Evolutionary conservation across 139 green algal species (phyloP), one percentile per base, ranked within the genome.

Genomic region (Haematococcus lacustris): DNA sequence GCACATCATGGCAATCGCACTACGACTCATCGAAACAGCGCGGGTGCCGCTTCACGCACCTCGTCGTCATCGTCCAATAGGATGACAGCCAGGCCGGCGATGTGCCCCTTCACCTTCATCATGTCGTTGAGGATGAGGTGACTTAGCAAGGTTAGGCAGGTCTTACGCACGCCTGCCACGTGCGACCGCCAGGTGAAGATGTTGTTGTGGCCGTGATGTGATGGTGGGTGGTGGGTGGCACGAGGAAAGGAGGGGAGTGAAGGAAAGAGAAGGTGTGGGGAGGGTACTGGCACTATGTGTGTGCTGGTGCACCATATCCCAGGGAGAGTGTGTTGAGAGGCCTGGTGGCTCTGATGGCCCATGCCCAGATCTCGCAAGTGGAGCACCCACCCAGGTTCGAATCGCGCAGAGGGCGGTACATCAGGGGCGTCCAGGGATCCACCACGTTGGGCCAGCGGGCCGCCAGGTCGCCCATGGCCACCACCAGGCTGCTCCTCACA

Each of bases 51-150:
- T 62, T 32, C 9, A 53, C 38, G 38, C 71, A 73, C 70, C 62
- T 60, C 66, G 2, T 75, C 65, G 21, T 79, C 73, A 34, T 26
- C 21, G 64, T 78, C 73, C 65, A 86, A 81, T 71, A 97, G 82
- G 76, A 89, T 88, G 39, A 88, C 38, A 25, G 92, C 92, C 79
- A 98, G 82, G 28, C 82, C 70, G 21, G 84, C 83, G 71, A 98
- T 93, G 82, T 97, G 83, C 9, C 94, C 91, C 80, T 96, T 96
- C 23, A 76, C 74, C 79, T 85, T 98, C 80, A 97, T 91, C 91
- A 97, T 96, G 84, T 97, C 93, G 71, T 95, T 94, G 65, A 98
- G 82, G 73, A 98, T 93, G 13, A 98, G 87, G 86, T 98, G 94
- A 7, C 84, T 88, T 71, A 98, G 82, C 64, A 97, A 90, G 77